Percentiles rank a stretch among this genome's conserved stretches.
phyloP scores from a whole-genome alignment of 345 rosid species.

The Xanthoceras sorbifolium region DNA sequence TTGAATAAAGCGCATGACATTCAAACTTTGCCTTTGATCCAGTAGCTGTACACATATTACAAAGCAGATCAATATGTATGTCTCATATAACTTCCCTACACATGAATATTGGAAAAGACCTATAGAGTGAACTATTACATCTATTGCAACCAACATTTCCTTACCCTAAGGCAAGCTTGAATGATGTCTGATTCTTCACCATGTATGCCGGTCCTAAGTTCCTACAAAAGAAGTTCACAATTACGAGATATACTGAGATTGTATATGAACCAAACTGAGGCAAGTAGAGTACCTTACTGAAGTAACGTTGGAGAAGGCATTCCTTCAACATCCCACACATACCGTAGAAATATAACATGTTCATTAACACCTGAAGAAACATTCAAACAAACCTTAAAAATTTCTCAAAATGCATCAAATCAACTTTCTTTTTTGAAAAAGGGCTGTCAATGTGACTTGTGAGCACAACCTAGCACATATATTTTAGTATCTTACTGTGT shows the following conservation, averaged over 20 bases:
- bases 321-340: constrained; percentile 66
- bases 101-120: background rate
- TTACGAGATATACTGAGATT: background rate
- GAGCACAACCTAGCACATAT: background rate
- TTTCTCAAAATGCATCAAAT: background rate
- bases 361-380: constrained; percentile 51
- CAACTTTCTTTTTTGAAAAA: background rate
- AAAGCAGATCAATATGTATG: constrained; percentile 12
- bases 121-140: background rate
- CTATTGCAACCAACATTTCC: constrained; percentile 8
- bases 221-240: constrained; percentile 35
- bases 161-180: constrained; percentile 56
- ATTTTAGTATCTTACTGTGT: background rate
- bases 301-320: constrained; percentile 69
- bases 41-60: constrained; percentile 42
- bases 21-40: constrained; percentile 63
- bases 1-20: constrained; percentile 64
- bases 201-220: constrained; percentile 42
- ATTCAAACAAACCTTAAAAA: background rate
- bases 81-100: background rate
- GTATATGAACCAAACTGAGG: background rate
- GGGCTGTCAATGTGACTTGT: background rate
- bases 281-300: constrained; percentile 50
- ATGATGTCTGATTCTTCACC: constrained; percentile 48
- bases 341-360: constrained; percentile 64